Conservation (phyloP, 176 grass and related monocot genomes). For the Eleusine coracana region DNA sequence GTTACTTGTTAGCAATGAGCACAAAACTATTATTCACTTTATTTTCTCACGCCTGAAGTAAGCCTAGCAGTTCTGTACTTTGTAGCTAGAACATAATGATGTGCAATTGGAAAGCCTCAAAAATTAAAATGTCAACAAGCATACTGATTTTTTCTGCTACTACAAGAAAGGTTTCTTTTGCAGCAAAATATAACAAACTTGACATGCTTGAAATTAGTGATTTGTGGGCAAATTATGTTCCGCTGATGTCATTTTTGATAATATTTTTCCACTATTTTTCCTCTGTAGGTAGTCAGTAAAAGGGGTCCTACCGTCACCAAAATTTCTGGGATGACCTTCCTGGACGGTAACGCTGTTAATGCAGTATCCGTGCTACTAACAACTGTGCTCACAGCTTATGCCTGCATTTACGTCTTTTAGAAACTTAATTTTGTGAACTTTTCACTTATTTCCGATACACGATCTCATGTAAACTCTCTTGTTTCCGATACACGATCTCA, state of each 20-base stretch:
- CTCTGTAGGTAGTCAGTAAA: conserved; percentile 82
- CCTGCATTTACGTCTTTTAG: conserved; percentile 74
- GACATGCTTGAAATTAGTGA: background rate
- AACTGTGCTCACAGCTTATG: conserved; percentile 65
- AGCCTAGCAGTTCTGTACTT: conserved; percentile 9
- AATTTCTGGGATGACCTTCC: conserved; percentile 79
- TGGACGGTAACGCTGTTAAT: conserved; percentile 94
- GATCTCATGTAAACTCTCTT: conserved; percentile 9
- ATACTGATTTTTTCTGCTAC: background rate
- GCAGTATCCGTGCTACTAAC: conserved; percentile 72
- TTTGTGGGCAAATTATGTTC: conserved; percentile 24
- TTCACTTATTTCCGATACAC: background rate
- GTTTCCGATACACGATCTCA: conserved; percentile 6
- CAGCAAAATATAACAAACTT: conserved; percentile 11
- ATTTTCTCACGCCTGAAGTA: background rate
- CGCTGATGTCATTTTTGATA: background rate
- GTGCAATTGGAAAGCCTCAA: conserved; percentile 11
- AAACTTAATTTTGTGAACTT: background rate
- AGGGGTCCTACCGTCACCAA: conserved; percentile 68
- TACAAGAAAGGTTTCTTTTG: background rate
- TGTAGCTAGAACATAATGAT: background rate
- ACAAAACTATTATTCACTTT: background rate
- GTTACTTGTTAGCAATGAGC: conserved; percentile 5
- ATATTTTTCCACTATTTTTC: conserved; percentile 27
- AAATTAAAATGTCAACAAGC: background rate